phyloP scores from a whole-genome alignment of 495 filamentous ascomycete genomes.

The Aspergillus leporis region DNA sequence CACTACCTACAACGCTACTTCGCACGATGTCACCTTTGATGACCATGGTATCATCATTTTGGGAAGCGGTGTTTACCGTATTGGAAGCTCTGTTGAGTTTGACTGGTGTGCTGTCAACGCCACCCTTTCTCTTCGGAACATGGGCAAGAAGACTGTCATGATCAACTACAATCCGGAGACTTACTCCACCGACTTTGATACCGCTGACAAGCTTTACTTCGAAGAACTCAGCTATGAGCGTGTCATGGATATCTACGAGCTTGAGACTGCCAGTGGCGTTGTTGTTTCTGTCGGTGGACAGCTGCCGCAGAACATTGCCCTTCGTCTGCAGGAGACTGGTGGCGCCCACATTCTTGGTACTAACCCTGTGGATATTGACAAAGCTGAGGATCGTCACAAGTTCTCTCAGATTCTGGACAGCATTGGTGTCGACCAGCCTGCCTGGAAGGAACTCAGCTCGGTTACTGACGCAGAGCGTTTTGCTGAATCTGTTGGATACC shows the following conservation, averaged over 20 bases:
- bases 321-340: constrained; percentile 76
- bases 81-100: constrained; percentile 96
- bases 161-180: constrained; percentile 97
- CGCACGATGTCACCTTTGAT: constrained; percentile 80
- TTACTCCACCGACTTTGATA: constrained; percentile 93
- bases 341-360: constrained; percentile 93
- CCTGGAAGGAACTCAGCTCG: constrained; percentile 96
- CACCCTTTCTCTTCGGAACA: constrained; percentile 85
- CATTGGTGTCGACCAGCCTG: constrained; percentile 91
- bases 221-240: constrained; percentile 97
- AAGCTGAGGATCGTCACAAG: constrained; percentile 96
- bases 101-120: constrained; percentile 98
- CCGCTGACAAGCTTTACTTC: constrained; percentile 93
- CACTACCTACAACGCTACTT: constrained; percentile 91
- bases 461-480: constrained; percentile 84
- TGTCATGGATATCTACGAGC: constrained; percentile 90
- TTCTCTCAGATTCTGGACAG: constrained; percentile 97
- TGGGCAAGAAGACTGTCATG: constrained; percentile 95
- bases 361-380: constrained; percentile 98
- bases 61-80: constrained; percentile 95
- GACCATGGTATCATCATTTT: constrained; percentile 95
- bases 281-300: constrained; percentile 98
- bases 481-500: constrained; percentile 85
- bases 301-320: constrained; percentile 96
- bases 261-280: constrained; percentile 85